Percentiles rank a stretch among this genome's conserved stretches.
These are phyloP conservation scores for Amborella trichopoda DNA, from an alignment of 164 flowering plant species.

Conservation along the genomic window DNA sequence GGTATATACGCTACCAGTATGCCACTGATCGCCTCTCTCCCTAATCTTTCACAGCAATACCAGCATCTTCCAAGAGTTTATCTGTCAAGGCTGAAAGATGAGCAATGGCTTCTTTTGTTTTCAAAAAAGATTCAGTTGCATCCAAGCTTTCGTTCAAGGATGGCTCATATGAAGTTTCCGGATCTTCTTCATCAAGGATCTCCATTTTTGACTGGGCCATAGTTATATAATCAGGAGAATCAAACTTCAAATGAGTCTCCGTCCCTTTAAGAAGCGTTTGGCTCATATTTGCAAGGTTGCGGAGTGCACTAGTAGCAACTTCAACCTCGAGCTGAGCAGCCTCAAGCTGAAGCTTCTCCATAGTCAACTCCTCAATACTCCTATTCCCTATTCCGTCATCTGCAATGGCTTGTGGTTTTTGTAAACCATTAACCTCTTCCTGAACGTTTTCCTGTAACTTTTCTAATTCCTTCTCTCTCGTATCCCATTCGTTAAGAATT, in stretches of 20 bases:
- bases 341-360: slow-evolving; percentile 73
- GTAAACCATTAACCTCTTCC: slow-evolving; percentile 32
- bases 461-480: slow-evolving; percentile 38
- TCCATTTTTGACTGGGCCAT: neutral
- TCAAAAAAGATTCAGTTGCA: slow-evolving; percentile 13
- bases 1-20: slow-evolving; percentile 1
- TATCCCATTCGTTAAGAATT: slow-evolving; percentile 29
- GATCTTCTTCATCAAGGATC: neutral
- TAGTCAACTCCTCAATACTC: slow-evolving; percentile 51
- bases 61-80: slow-evolving; percentile 49
- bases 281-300: slow-evolving; percentile 50
- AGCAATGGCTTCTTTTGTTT: slow-evolving; percentile 29
- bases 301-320: slow-evolving; percentile 70
- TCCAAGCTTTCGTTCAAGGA: neutral
- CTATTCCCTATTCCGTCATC: slow-evolving; percentile 47
- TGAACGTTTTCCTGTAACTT: slow-evolving; percentile 32
- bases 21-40: neutral
- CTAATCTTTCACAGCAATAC: slow-evolving; percentile 18
- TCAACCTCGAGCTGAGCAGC: slow-evolving; percentile 71
- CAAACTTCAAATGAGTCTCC: slow-evolving; percentile 23
- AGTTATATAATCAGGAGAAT: slow-evolving; percentile 18
- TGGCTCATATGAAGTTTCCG: neutral
- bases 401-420: slow-evolving; percentile 39
- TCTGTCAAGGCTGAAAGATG: slow-evolving; percentile 54
- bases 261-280: slow-evolving; percentile 36